Base-by-base conservation (phyloP, 306 rosid species). In the Cucumis hystrix region DNA sequence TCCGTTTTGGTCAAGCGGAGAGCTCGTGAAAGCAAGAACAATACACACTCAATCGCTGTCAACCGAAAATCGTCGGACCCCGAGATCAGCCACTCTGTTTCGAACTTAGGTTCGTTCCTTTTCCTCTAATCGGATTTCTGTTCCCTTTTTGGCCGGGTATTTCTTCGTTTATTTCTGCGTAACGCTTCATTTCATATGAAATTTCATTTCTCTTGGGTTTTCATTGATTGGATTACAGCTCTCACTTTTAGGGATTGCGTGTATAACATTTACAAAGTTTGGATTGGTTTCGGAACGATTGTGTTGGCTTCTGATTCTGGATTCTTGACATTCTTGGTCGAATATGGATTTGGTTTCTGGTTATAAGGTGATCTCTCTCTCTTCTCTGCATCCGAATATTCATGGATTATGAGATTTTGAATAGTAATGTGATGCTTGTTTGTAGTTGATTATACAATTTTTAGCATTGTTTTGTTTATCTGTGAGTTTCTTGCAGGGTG, bases 291-390 rank as follows among this genome's bases (percentile, higher is more conserved):
- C 54, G 0, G 66, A 21, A 13, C 20, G 35, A 74, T 57, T 76
- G 5, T 15, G 30, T 30, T 11, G 8, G 28, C 59, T 39, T 58
- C 63, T 63, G 77, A 70, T 76, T 58, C 63, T 74, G 88, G 80
- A 83, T 82, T 70, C 60, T 80, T 11, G 21, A 63, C 52, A 21
- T 16, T 21, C 33, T 20, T 80, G 64, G 67, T 58, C 81, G 84
- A 79, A 40, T 43, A 96, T 96, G 99, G 96, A 96, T 92, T 91
- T 96, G 89, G 87, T 89, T 78, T 92, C 97, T 85, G 91, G 98
- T 75, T 96, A 96, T 85, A 96, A 96, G 98, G 96, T 93, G 83
- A 64, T 13, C 61, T 49, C 68, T 11, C 64, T 28, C 65, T 37
- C 61, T 8, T 49, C 25, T 73, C 28, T 57, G 61, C 51, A 15